Evolutionary conservation across 305 asterid species (phyloP), one percentile per base, ranked within the genome.

Genomic region (Fraxinus ornus): DNA sequence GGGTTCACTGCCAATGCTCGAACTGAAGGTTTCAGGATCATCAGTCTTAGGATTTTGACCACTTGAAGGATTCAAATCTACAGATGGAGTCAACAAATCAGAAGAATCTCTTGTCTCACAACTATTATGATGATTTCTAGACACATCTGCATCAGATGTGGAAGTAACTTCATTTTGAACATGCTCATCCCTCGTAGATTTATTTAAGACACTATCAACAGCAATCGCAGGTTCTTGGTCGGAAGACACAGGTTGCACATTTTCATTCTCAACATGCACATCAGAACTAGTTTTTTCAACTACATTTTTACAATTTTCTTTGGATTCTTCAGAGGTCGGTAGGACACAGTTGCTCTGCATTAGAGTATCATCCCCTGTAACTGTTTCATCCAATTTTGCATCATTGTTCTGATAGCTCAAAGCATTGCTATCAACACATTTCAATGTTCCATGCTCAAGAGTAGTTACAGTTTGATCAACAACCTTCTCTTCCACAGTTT

Each of bases 1-100:
- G 75, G 97, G 98, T 81, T 94, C 98, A 35, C 83, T 85, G 75
- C 83, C 89, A 24, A 89, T 81, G 82, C 86, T 82, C 37, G 93
- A 85, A 77, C 89, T 78, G 37, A 88, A 81, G 75, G 90, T 76
- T 87, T 88, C 87, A 41, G 89, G 78, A 83, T 88, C 91, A 78
- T 79, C 89, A 66, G 66, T 78, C 39, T 78, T 79, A 83, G 79
- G 89, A 72, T 47, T 85, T 85, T 78, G 82, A 74, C 85, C 87
- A 80, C 86, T 85, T 66, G 89, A 83, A 76, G 89, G 83, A 86
- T 86, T 89, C 66, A 88, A 85, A 78, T 81, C 91, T 10, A 88
- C 85, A 83, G 86, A 74, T 52, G 85, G 85, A 62, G 77, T 85
- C 84, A 86, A 83, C 39, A 79, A 76, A 77, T 86, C 64, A 79